Conservation (phyloP, 257 asterid species). For the Solanum pennellii region DNA sequence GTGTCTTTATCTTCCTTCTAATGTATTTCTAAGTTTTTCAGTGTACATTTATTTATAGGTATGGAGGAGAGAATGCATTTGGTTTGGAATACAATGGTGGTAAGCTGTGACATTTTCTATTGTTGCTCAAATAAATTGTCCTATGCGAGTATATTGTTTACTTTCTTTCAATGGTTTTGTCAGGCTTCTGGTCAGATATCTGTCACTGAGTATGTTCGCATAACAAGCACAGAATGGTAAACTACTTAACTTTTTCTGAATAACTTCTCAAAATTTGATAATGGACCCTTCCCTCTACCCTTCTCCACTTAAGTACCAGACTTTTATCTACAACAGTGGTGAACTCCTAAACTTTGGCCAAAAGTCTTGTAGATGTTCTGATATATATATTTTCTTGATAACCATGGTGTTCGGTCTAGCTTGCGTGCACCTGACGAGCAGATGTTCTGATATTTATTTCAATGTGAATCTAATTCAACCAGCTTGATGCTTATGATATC, state of each 20-base stretch:
- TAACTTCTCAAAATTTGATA: neutral
- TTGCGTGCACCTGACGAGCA: neutral
- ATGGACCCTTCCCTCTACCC: neutral
- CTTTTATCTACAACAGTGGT: neutral
- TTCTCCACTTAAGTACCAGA: neutral
- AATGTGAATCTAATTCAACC: neutral
- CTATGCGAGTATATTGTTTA: neutral
- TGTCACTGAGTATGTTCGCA: conserved; percentile 63
- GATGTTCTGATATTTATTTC: neutral
- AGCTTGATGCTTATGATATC: neutral
- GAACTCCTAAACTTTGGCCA: neutral
- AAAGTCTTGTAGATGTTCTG: neutral
- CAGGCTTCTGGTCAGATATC: conserved; percentile 83
- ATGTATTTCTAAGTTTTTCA: neutral
- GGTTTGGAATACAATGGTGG: conserved; percentile 98
- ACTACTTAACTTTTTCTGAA: neutral
- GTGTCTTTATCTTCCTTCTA: neutral
- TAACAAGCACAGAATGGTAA: conserved; percentile 90
- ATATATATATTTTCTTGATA: neutral
- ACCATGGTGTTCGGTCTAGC: neutral
- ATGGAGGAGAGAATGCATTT: conserved; percentile 97
- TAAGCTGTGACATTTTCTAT: conserved; percentile 13
- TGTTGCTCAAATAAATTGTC: neutral
- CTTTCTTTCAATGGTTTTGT: conserved; percentile 1
- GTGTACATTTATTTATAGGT: conserved; percentile 27